These are phyloP conservation scores for Phyllachora maydis DNA, from an alignment of 2,329 filamentous ascomycete species.

Conservation along the genomic window DNA sequence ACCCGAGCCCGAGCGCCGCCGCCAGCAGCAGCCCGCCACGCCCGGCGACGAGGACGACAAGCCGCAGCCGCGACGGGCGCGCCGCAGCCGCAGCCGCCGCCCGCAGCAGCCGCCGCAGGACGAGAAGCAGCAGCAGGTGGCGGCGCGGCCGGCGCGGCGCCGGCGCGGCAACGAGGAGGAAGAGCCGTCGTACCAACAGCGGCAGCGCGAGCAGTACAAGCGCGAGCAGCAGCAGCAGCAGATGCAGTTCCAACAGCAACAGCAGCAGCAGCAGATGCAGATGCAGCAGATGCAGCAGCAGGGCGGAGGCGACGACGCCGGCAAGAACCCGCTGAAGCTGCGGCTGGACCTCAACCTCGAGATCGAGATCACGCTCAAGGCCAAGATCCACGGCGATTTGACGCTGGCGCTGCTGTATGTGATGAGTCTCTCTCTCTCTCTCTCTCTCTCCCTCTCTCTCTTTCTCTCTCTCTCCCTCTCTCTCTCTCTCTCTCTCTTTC, in stretches of 20 bases:
- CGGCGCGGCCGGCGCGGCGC: conserved; percentile 2
- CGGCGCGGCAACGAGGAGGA: conserved; percentile 5
- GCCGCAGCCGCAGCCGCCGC: conserved; percentile 8
- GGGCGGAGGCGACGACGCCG: conserved; percentile 14
- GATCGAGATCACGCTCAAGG: conserved; percentile 62
- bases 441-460: conserved; percentile 1
- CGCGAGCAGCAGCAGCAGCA: too few species aligned
- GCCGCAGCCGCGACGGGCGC: conserved; percentile 11
- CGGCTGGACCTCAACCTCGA: conserved; percentile 58
- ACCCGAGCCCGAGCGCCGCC: conserved; percentile 28
- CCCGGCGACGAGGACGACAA: conserved; percentile 12
- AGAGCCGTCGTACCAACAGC: conserved; percentile 6
- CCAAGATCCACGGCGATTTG: conserved; percentile 58
- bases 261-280: conserved; percentile 11
- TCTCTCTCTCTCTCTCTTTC: too few species aligned
- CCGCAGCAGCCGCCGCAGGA: too few species aligned
- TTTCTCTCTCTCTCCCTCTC: neutral
- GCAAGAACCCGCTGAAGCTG: conserved; percentile 44
- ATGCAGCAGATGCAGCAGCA: conserved; percentile 11
- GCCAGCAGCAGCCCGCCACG: conserved; percentile 27
- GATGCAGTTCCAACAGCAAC: conserved; percentile 6
- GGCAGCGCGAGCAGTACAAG: too few species aligned
- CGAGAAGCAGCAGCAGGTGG: conserved; percentile 6
- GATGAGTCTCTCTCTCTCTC: too few species aligned
- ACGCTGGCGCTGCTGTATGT: conserved; percentile 50